Conservation (phyloP, 257 asterid genomes). For the Nicotiana otophora region DNA sequence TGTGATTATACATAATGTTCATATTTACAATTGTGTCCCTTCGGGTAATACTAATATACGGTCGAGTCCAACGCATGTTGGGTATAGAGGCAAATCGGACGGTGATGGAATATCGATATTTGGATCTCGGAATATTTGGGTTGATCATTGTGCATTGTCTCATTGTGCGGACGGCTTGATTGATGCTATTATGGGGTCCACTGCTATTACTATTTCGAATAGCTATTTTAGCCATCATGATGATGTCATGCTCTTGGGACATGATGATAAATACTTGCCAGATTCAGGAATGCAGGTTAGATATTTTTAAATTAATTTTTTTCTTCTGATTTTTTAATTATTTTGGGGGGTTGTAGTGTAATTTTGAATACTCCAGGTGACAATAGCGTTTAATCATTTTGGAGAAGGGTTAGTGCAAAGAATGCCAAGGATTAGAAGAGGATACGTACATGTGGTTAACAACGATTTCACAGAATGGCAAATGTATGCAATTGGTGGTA, state of each 20-base stretch:
- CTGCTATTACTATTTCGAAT: conserved; percentile 23
- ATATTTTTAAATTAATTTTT: neutral
- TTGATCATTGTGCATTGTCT: conserved; percentile 20
- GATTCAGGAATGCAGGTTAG: conserved; percentile 18
- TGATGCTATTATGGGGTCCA: conserved; percentile 21
- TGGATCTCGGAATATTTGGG: conserved; percentile 17
- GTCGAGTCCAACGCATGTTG: conserved; percentile 17
- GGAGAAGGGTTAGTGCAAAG: conserved; percentile 18
- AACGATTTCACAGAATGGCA: conserved; percentile 17
- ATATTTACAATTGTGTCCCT: conserved; percentile 18
- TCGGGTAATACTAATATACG: conserved; percentile 19
- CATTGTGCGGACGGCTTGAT: conserved; percentile 21
- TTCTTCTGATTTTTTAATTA: neutral
- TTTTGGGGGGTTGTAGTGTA: neutral
- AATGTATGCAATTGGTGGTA: conserved; percentile 22
- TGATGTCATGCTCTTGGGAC: conserved; percentile 24
- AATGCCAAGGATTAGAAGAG: conserved; percentile 20
- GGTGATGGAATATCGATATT: conserved; percentile 23
- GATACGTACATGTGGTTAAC: conserved; percentile 18
- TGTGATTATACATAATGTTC: conserved; percentile 22
- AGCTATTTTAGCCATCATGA: conserved; percentile 18
- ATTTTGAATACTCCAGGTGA: conserved; percentile 12
- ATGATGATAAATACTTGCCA: conserved; percentile 12
- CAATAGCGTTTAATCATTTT: conserved; percentile 19
- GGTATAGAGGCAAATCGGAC: conserved; percentile 20